A percentile compares a stretch with the other conserved stretches of the same genome.
Evolutionary conservation across 2,329 filamentous ascomycete genomes (phyloP).

Genomic region (Pseudogymnoascus sp.): DNA sequence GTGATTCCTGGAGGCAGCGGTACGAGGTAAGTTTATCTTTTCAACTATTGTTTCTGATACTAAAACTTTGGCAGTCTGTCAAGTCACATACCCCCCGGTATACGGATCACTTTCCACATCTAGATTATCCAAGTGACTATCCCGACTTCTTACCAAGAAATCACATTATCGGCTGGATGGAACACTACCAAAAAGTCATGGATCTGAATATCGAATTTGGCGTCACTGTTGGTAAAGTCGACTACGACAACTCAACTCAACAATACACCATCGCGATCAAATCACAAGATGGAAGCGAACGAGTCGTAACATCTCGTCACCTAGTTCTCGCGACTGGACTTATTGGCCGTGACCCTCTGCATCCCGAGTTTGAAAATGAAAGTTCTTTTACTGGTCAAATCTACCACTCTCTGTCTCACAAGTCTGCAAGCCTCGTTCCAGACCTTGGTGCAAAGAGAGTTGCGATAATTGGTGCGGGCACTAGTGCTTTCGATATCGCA

Average conservation of each 20-base stretch:
- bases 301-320: slow-evolving; percentile 32
- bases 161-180: slow-evolving; percentile 41
- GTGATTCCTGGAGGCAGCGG: background rate
- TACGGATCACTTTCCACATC: slow-evolving; percentile 24
- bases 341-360: slow-evolving; percentile 31
- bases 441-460: slow-evolving; percentile 34
- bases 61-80: background rate
- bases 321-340: slow-evolving; percentile 41
- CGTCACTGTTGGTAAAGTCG: slow-evolving; percentile 31
- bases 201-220: slow-evolving; percentile 39
- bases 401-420: slow-evolving; percentile 37
- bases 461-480: slow-evolving; percentile 40
- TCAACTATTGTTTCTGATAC: background rate
- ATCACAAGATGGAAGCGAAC: slow-evolving; percentile 20
- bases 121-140: slow-evolving; percentile 35
- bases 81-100: background rate
- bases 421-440: slow-evolving; percentile 29
- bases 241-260: slow-evolving; percentile 26
- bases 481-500: slow-evolving; percentile 24
- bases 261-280: slow-evolving; percentile 32
- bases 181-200: slow-evolving; percentile 40
- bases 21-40: background rate
- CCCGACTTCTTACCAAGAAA: slow-evolving; percentile 37
- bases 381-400: slow-evolving; percentile 34
- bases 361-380: slow-evolving; percentile 32